Evolutionary conservation across 208 protist species (phyloP), one percentile per base, ranked within the genome.

Genomic region (Vickermania ingenoplastis): DNA sequence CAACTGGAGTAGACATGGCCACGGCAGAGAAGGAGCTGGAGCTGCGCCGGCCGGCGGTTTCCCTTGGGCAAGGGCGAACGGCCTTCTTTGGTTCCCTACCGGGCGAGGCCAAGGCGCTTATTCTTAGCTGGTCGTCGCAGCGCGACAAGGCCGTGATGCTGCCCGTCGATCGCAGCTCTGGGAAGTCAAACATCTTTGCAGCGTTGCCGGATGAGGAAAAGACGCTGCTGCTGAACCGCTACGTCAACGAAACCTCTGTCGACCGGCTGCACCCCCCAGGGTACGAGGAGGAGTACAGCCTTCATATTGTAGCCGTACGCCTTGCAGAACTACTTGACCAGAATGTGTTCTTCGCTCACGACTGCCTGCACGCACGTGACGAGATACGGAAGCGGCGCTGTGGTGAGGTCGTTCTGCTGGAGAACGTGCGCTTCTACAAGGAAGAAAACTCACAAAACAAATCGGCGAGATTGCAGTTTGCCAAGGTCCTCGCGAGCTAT

Each of bases 391-490:
- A 65, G 28, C 65, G 89, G 24, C 67, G 74, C 5, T 75, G 58
- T 53, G 96, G 97, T 23, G 84, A 89, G 3, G 79, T 99, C 22
- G 91, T 99, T 74, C 78, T 99, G 1, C 83, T 99, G 3, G 98
- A 99, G 83, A 99, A 99, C 75, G 67, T 99, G 11, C 92, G 98
- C 60, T 99, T 99, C 87, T 98, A 99, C 83, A 26, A 80, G 25
- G 97, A 99, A 69, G 98, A 99, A 69, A 89, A 97, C 71, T 96
- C 95, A 21, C 79, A 84, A 49, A 83, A 92, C 27, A 69, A 92
- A 49, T 67, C 61, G 21, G 77, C 89, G 24, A 86, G 89, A 22
- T 78, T 90, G 17, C 78, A 76, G 31, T 93, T 94, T 84, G 83
- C 77, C 4, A 75, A 80, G 11, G 88, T 96, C 25, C 81, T 99